phyloP scores from a whole-genome alignment of 352 stramenopile genomes.

The Pythium insidiosum region DNA sequence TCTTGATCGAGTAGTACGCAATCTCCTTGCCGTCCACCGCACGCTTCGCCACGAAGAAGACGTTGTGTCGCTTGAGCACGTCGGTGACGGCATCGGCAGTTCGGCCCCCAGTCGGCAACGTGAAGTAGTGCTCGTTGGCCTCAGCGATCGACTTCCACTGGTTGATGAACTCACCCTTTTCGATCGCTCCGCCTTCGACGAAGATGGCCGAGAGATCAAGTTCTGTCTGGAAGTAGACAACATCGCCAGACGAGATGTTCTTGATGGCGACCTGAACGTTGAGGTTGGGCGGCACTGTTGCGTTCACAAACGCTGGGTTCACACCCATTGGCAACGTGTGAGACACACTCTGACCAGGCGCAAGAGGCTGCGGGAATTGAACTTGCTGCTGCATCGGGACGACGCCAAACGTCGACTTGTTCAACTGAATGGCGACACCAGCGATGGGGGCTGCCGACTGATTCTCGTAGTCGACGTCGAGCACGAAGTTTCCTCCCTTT shows the following conservation, averaged over 20 bases:
- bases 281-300: slow-evolving; percentile 57
- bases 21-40: slow-evolving; percentile 92
- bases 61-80: slow-evolving; percentile 81
- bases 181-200: slow-evolving; percentile 76
- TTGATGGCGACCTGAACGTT: slow-evolving; percentile 97
- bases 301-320: slow-evolving; percentile 70
- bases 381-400: slow-evolving; percentile 90
- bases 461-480: slow-evolving; percentile 85
- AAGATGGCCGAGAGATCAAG: slow-evolving; percentile 90
- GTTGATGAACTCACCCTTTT: slow-evolving; percentile 91
- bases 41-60: slow-evolving; percentile 94
- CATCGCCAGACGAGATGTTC: slow-evolving; percentile 90
- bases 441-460: slow-evolving; percentile 82
- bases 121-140: slow-evolving; percentile 92
- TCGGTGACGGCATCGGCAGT: slow-evolving; percentile 86
- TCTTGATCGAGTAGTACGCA: slow-evolving; percentile 94
- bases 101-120: slow-evolving; percentile 53
- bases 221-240: slow-evolving; percentile 95
- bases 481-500: slow-evolving; percentile 46
- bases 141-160: slow-evolving; percentile 96
- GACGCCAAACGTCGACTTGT: slow-evolving; percentile 97
- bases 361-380: slow-evolving; percentile 52
- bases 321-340: slow-evolving; percentile 76
- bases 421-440: slow-evolving; percentile 94
- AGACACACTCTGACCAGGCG: slow-evolving; percentile 63